Evolutionary conservation across 2,329 filamentous ascomycete species (phyloP), one percentile per base, ranked within the genome.

Genomic region (Hirsutella minnesotensis): DNA sequence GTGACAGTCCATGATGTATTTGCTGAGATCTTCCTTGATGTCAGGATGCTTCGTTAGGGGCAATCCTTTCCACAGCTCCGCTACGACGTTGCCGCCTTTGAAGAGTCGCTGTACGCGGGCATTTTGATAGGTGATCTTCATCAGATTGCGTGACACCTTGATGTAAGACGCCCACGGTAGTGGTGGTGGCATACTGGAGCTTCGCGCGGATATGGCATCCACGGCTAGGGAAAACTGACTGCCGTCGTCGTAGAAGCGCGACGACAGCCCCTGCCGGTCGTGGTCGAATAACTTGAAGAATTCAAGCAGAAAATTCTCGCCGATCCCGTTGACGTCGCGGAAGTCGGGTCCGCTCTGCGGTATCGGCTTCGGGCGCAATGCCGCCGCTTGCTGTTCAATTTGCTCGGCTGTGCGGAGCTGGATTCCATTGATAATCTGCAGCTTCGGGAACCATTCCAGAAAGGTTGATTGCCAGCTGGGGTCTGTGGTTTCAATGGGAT

Each of bases 1-100:
- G 53, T 87, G 81, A 51, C 86, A 89, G 61, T 94, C 87, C 56
- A 94, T 79, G 41, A 87, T 76, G 71, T 87, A 94, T 53, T 88
- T 84, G 54, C 76, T 70, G 12, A 79, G 64, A 38, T 86, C 76
- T 1, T 73, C 64, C 39, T 72, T 67, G 48, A 94, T 73, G 53
- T 83, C 74, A 2, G 86, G 82, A 57, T 95, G 88, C 37, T 74
- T 75, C 9, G 86, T 90, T 34, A 68, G 64, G 1, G 88, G 88
- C 3, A 95, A 69, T 3, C 66, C 65, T 43, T 74, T 73, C 81
- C 87, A 94, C 16, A 79, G 59, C 44, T 80, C 72, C 40, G 72
- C 68, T 46, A 94, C 88, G 36, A 73, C 67, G 35, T 77, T 69
- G 4, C 68, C 64, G 2, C 87, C 86, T 9, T 68, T 73, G 55